Percentiles rank a stretch among this genome's conserved stretches.
Evolutionary conservation across 2,329 filamentous ascomycete species (phyloP).

Genomic region (Scopulariopsis brevicaulis): DNA sequence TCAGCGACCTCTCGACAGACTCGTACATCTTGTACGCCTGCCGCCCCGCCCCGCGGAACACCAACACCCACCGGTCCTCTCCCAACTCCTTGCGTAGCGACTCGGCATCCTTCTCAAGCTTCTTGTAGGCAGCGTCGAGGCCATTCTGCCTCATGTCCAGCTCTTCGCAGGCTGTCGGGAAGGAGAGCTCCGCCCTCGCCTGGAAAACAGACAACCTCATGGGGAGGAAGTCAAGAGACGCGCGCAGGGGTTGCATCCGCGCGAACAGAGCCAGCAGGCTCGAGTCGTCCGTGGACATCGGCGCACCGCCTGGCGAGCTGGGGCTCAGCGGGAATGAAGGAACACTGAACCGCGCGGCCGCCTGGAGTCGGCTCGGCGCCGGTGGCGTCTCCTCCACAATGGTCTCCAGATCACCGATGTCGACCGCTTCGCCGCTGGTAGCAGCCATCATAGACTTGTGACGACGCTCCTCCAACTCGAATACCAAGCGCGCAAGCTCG

Average conservation of each 20-base stretch:
- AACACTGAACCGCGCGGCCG: constrained; percentile 58
- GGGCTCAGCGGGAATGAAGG: constrained; percentile 53
- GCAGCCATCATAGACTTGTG: constrained; percentile 65
- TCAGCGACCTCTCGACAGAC: constrained; percentile 78
- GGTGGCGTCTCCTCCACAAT: constrained; percentile 81
- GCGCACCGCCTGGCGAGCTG: constrained; percentile 40
- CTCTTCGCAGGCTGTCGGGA: constrained; percentile 86
- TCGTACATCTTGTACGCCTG: constrained; percentile 96
- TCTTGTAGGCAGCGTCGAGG: constrained; percentile 78
- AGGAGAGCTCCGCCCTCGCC: constrained; percentile 61
- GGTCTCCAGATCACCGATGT: constrained; percentile 83
- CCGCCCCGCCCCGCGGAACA: constrained; percentile 84
- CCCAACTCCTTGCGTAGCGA: constrained; percentile 80
- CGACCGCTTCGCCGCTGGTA: constrained; percentile 50
- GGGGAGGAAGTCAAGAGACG: constrained; percentile 88
- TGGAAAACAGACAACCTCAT: constrained; percentile 89
- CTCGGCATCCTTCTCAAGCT: constrained; percentile 82
- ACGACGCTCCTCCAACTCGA: constrained; percentile 94
- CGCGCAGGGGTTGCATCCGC: constrained; percentile 85
- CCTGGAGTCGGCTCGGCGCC: constrained; percentile 34
- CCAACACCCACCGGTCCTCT: constrained; percentile 91
- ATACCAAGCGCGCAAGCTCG: constrained; percentile 68
- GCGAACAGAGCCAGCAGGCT: constrained; percentile 84
- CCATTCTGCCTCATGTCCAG: constrained; percentile 62
- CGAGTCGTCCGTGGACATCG: constrained; percentile 66